Base-by-base conservation (phyloP, 768 basidiomycete species). In the Lactarius pseudohatsudake region DNA sequence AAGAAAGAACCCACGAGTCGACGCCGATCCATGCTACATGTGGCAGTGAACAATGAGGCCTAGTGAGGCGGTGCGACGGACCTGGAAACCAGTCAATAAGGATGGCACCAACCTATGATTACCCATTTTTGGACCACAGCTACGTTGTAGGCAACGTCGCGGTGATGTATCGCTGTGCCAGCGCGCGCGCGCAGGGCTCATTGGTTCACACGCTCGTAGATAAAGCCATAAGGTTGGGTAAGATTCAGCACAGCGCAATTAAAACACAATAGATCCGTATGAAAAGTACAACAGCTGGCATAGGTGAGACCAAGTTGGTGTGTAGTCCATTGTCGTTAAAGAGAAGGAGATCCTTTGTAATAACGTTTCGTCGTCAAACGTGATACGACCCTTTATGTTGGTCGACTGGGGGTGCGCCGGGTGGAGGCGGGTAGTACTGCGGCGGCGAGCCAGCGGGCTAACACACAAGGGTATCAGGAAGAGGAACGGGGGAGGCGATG, bases 391-490 rank as follows among this genome's bases (percentile, higher is more conserved):
- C 18, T 11, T 34, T 58, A 7, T 11, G 2, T 3, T 40, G 32
- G 0, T 36, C 20, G 22, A n/a, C 11, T 13, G 57, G 59, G 9
- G 65, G 65, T 2, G 60, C 20, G 5, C 65, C 65, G 3, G 60
- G 43, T 18, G 65, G 65, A 2, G 65, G 55, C 1, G 45, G 20
- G 55, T 58, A 58, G 22, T 66, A 66, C 55, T 66, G 60, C 4
- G 65, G 65, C 6, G 61, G 60, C 11, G 41, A 36, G 43, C 7
- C 2, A 22, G 22, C 9, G 20, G 64, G 64, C 64, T 61, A 54
- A 60, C 30, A 15, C 30, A 22, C 10, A 41, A 57, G 32, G 1
- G n/a, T 32, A 13, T 38, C 10, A 22, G 22, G 1, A 20, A 13
- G 13, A 18, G 6, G 4, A 3, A n/a, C 4, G 16, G 4, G 4